Evolutionary conservation across 805 yeast species (phyloP), one percentile per base, ranked within the genome.

Genomic region (Starmerella geochares): DNA sequence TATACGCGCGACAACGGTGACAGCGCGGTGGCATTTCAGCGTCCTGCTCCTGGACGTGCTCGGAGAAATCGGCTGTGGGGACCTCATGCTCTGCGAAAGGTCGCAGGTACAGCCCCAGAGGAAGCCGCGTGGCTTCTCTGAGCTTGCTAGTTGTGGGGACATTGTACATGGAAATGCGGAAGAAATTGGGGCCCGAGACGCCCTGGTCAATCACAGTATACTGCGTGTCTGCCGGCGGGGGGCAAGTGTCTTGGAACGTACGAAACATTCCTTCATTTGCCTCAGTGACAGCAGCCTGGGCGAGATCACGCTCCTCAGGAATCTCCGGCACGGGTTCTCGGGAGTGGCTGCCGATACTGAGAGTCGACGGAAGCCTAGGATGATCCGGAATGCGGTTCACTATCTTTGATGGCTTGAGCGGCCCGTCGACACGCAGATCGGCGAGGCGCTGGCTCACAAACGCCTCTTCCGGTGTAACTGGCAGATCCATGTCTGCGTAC

Each of bases 1-100:
- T 73, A 65, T 87, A 92, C 1, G 95, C 78, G 49, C 96, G 77
- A 68, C 99, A 92, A 54, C 97, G 80, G 57, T 78, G 76, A 67
- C 99, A 92, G 58, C 99, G 76, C 29, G 94, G 81, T 0, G 95
- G 94, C 37, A 46, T 32, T 16, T 49, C 50, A 9, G 44, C 43
- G 32, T 47, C 49, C 0, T n/a, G n/a, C n/a, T 86, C 86, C 14
- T n/a, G 19, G 10, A 29, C 37, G 72, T 72, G 40, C 13, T 10
- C 25, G 2, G 50, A 27, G 68, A 77, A 75, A 61, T 85, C 88
- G 4, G 81, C 80, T 4, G 74, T 72, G 0, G 95, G 94, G 1
- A 87, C 76, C 0, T 67, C 67, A 1, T 75, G 77, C 14, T 79
- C 79, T 0, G 95, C 94, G 71, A 92, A 86, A 4, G 98, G 98